A percentile compares a stretch with the other conserved stretches of the same genome.
These are phyloP conservation scores for Diplodia sapinea DNA, from an alignment of 2,329 filamentous ascomycete species.

Conservation along the genomic window DNA sequence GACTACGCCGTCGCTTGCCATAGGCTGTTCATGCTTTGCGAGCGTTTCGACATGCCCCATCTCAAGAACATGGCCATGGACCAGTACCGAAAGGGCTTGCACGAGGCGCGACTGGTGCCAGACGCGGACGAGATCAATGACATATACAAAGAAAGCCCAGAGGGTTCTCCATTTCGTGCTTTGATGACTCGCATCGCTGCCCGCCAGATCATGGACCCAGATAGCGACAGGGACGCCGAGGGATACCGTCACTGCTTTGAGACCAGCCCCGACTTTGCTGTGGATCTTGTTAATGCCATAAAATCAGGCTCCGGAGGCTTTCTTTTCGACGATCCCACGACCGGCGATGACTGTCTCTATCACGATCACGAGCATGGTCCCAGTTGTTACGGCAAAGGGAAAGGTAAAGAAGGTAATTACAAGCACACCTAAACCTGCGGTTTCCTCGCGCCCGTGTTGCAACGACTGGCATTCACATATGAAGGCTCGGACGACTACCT, in stretches of 20 bases:
- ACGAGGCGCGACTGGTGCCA: constrained; percentile 58
- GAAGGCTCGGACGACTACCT: background rate
- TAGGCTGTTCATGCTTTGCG: constrained; percentile 60
- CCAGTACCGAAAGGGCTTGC: constrained; percentile 58
- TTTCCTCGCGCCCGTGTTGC: background rate
- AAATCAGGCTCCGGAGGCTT: constrained; percentile 56
- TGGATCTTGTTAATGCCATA: constrained; percentile 61
- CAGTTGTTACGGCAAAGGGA: constrained; percentile 47
- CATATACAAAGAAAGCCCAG: constrained; percentile 56
- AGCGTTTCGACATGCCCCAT: constrained; percentile 57
- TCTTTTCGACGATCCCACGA: constrained; percentile 60
- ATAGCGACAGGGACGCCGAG: constrained; percentile 55
- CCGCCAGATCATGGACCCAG: constrained; percentile 63
- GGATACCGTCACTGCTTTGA: constrained; percentile 59
- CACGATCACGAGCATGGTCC: constrained; percentile 58
- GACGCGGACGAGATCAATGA: constrained; percentile 61
- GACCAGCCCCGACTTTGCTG: constrained; percentile 57
- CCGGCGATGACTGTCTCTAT: constrained; percentile 53
- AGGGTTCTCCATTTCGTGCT: constrained; percentile 55
- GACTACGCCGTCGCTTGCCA: constrained; percentile 61
- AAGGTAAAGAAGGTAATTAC: constrained; percentile 48
- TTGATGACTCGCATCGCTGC: constrained; percentile 62
- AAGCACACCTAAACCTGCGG: constrained; percentile 2
- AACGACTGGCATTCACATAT: background rate
- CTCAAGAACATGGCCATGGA: constrained; percentile 62